A percentile compares a stretch with the other conserved stretches of the same genome.
These are phyloP conservation scores for Aspergillus calidoustus DNA, from an alignment of 2,329 filamentous ascomycete genomes.

Conservation along the genomic window DNA sequence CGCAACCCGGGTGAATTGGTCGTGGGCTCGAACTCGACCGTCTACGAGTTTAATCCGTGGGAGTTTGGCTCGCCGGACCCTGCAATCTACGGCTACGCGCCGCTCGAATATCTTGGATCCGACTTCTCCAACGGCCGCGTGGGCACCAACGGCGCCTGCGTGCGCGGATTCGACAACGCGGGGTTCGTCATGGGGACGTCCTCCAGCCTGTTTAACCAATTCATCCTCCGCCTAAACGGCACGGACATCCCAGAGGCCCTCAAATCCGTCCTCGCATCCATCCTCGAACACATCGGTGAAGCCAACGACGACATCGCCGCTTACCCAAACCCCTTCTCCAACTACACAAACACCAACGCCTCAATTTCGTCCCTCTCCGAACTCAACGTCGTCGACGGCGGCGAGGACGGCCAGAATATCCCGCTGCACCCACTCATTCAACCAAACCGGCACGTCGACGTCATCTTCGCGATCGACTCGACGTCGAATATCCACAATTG, in stretches of 20 bases:
- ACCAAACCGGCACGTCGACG: slow-evolving; percentile 69
- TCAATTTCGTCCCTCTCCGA: slow-evolving; percentile 32
- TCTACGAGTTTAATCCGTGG: slow-evolving; percentile 76
- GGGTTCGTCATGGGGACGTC: slow-evolving; percentile 85
- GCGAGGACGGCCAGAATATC: slow-evolving; percentile 75
- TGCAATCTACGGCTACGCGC: slow-evolving; percentile 70
- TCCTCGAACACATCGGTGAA: slow-evolving; percentile 61
- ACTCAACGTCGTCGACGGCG: slow-evolving; percentile 75
- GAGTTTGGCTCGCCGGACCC: slow-evolving; percentile 78
- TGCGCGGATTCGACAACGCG: slow-evolving; percentile 78
- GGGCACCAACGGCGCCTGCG: slow-evolving; percentile 62
- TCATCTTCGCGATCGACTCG: slow-evolving; percentile 77
- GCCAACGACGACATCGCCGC: slow-evolving; percentile 72
- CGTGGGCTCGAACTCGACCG: slow-evolving; percentile 71
- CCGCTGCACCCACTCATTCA: slow-evolving; percentile 76
- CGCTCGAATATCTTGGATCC: slow-evolving; percentile 71
- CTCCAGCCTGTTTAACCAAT: slow-evolving; percentile 79
- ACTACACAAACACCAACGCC: slow-evolving; percentile 55
- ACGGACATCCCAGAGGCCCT: slow-evolving; percentile 55
- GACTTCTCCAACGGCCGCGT: slow-evolving; percentile 69
- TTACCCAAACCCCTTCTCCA: slow-evolving; percentile 74
- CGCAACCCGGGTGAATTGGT: slow-evolving; percentile 63
- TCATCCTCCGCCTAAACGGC: slow-evolving; percentile 68
- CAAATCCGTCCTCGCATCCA: slow-evolving; percentile 53
- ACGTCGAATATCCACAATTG: slow-evolving; percentile 72